Evolutionary conservation across 2,329 filamentous ascomycete genomes (phyloP), one percentile per base, ranked within the genome.

Genomic region (Knoxdaviesia proteae): DNA sequence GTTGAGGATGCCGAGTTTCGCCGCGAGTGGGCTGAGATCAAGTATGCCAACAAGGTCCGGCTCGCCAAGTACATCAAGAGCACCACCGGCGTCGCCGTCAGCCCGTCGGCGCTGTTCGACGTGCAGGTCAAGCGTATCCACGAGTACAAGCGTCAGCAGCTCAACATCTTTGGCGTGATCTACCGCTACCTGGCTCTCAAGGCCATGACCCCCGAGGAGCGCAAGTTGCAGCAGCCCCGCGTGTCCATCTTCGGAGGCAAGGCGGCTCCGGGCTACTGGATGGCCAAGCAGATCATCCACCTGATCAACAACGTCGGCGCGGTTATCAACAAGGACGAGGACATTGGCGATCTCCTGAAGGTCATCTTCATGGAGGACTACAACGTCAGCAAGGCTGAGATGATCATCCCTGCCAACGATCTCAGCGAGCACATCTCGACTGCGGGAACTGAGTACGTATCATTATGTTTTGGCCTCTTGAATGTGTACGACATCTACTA

Each of bases 91-190:
- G 72, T 94, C 44, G 76, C 69, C 4, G 84, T 98, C 57, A 90
- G 94, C 58, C 88, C 90, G 0, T 65, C 80, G 7, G 74, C 88
- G 0, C 70, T 98, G 11, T 98, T 98, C 52, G 90, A 98, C 56
- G 82, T 98, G 7, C 90, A 98, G 56, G 90, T 98, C 53, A 98
- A 98, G 71, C 81, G 90, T 55, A 98, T 98, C 51, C 90, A 98
- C 61, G 90, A 98, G 61, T 98, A 98, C 66, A 98, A 98, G 71
- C 81, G 87, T 46, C 88, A 98, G 62, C 90, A 98, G 62, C 77
- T 98, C 58, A 98, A 98, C 66, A 94, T 98, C 52, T 96, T 96
- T 54, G 90, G 90, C 45, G 84, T 94, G 47, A 96, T 98, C 51
- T 83, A 94, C 59, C 78, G 88, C 42, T 98, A 96, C 59, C 69